These are phyloP conservation scores for Diaporthe aspalathi DNA, from an alignment of 2,329 filamentous ascomycete species.

Conservation along the genomic window DNA sequence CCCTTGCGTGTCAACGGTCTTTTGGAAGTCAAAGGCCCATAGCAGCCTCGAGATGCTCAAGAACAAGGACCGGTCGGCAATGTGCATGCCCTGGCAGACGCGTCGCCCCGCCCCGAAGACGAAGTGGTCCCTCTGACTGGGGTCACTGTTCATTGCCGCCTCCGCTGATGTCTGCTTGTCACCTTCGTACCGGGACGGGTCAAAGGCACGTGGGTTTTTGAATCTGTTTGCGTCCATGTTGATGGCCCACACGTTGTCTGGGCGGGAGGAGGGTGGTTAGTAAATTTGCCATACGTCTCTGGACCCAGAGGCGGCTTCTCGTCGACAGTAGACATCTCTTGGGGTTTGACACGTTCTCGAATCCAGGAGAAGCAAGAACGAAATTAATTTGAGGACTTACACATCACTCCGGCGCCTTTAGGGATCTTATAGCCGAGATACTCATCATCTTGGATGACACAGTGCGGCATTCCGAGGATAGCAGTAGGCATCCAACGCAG, in stretches of 20 bases:
- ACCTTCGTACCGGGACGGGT: conserved; percentile 53
- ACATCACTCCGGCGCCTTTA: conserved; percentile 55
- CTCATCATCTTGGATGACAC: conserved; percentile 54
- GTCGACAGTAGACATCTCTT: background rate
- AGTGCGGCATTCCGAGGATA: conserved; percentile 55
- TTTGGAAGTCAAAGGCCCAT: conserved; percentile 55
- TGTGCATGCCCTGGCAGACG: conserved; percentile 68
- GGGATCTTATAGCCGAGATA: conserved; percentile 61
- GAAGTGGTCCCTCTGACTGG: conserved; percentile 61
- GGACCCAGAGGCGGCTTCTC: background rate
- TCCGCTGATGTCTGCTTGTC: conserved; percentile 44
- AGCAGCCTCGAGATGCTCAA: conserved; percentile 59
- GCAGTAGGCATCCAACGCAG: conserved; percentile 58
- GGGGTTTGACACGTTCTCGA: background rate
- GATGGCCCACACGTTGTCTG: conserved; percentile 50
- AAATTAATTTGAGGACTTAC: conserved; percentile 45
- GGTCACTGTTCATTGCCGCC: conserved; percentile 47
- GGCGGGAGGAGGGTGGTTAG: background rate
- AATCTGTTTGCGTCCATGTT: conserved; percentile 58
- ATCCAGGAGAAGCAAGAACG: background rate
- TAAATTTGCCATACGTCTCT: background rate
- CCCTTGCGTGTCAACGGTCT: conserved; percentile 16
- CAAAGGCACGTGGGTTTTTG: conserved; percentile 54
- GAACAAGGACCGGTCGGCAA: conserved; percentile 62
- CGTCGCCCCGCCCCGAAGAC: conserved; percentile 67